Percentiles rank a stretch among this genome's conserved stretches.
These are phyloP conservation scores for Paramecium sexaurelia DNA, from an alignment of 73 alveolate genomes.

Conservation along the genomic window DNA sequence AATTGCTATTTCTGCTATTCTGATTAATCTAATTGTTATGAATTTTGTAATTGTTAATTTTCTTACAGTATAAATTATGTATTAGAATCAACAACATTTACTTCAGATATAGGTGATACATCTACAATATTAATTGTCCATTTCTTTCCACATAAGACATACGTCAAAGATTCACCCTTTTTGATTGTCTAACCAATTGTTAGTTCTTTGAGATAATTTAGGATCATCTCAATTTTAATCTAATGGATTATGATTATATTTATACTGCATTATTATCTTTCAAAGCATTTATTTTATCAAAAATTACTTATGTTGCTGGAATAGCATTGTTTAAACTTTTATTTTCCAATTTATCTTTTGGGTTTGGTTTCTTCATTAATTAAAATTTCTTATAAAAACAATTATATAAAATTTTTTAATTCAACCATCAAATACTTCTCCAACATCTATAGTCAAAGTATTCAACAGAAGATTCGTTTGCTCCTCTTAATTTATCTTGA, in stretches of 20 bases:
- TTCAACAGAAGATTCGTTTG: background rate
- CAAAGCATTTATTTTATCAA: background rate
- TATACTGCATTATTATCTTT: constrained; percentile 7
- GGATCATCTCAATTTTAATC: background rate
- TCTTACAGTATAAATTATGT: background rate
- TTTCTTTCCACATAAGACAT: constrained; percentile 1
- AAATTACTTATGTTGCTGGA: background rate
- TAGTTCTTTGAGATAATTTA: background rate
- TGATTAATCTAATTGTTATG: background rate
- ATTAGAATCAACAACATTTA: background rate
- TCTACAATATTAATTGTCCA: constrained; percentile 2
- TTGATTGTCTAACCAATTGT: background rate
- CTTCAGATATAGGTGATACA: background rate
- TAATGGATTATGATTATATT: background rate
- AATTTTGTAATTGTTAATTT: background rate
- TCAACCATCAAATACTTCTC: constrained; percentile 59
- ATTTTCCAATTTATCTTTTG: background rate
- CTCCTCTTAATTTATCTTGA: background rate
- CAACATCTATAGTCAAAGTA: constrained; percentile 20
- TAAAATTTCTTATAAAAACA: background rate
- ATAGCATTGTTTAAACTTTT: background rate
- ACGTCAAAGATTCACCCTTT: background rate
- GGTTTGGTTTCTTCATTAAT: background rate
- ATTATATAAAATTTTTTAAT: background rate
- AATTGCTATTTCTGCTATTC: background rate